Evolutionary conservation across 129 eudicot species (phyloP), one percentile per base, ranked within the genome.

Genomic region (Helichrysum umbraculigerum): DNA sequence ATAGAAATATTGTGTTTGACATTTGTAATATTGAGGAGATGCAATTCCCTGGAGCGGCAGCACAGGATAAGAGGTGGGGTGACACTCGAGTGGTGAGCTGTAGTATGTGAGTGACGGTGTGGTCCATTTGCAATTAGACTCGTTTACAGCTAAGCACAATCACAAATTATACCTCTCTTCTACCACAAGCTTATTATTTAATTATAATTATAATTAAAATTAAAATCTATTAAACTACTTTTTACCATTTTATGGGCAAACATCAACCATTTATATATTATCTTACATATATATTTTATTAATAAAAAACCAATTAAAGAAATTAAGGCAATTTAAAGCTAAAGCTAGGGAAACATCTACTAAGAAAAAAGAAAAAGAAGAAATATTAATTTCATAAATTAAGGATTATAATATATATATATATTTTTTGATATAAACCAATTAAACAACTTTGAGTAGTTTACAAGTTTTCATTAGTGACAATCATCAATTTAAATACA

Each of bases 101-200:
- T 73, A 79, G 74, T 60, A 61, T 79, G 83, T 73, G 63, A 79
- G 79, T 65, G 78, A 72, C 35, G 78, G 74, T 79, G 83, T 79
- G 83, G 83, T 66, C 83, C 83, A 73, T 79, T 79, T 73, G 79
- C 74, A 72, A 79, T 72, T 72, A 54, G 74, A 79, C 78, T 79
- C 66, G 83, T 54, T 79, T 79, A 73, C 83, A 79, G 83, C 83
- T 79, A 73, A 79, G 79, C 83, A 66, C 77, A 44, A 42, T 61
- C 50, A 79, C 83, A 72, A 52, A 72, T 73, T 66, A 73, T 79
- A 56, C 83, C 78, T 73, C 74, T 44, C 83, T 79, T 79, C 83
- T 66, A 25, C 79, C 74, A 66, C 83, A 79, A 73, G 74, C 82
- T 71, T 68, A 34, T 58, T 20, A 58, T 50, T 41, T 17, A 21